Percentiles rank a stretch among this genome's conserved stretches.
These are phyloP conservation scores for Edaphochlamys debaryana DNA, from an alignment of 139 green algal genomes.

Conservation along the genomic window DNA sequence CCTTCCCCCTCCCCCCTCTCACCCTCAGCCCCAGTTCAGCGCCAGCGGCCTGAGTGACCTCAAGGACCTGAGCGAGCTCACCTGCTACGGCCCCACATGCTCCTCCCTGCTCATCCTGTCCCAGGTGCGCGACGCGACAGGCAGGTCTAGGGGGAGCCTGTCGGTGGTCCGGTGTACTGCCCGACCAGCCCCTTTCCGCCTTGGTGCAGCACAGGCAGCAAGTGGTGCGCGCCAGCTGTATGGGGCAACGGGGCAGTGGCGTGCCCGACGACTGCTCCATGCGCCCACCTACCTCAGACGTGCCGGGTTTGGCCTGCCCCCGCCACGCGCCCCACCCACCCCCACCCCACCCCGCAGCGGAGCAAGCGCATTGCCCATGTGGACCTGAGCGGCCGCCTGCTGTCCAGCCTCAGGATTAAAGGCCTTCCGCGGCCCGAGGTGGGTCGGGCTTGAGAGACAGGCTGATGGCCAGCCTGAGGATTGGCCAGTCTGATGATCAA, in stretches of 20 bases:
- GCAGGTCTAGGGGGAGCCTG: too few relatives aligned
- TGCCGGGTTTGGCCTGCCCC: too few relatives aligned
- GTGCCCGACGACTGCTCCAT: too few relatives aligned
- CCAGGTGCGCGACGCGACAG: constrained; percentile 5
- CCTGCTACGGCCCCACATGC: constrained; percentile 23
- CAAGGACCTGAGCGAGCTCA: constrained; percentile 16
- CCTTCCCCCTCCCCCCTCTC: not conserved
- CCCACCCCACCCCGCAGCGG: not conserved
- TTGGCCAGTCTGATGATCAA: too few relatives aligned
- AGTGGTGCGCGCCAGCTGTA: too few relatives aligned
- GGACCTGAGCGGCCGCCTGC: not conserved
- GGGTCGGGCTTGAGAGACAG: not conserved
- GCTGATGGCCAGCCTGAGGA: not conserved
- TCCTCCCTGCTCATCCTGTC: constrained; percentile 15
- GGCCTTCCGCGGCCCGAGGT: constrained; percentile 19
- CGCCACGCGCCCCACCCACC: too few relatives aligned
- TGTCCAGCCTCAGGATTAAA: constrained; percentile 17
- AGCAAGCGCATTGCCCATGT: not conserved
- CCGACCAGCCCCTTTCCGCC: too few relatives aligned
- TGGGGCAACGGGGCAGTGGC: too few relatives aligned
- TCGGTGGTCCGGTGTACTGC: too few relatives aligned
- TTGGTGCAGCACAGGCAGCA: too few relatives aligned
- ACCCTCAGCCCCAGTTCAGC: not conserved
- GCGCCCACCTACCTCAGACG: too few relatives aligned
- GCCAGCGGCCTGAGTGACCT: not conserved